Percentiles rank a stretch among this genome's conserved stretches.
These are phyloP conservation scores for Glomus cerebriforme DNA, from an alignment of 192 early-diverging fungal genomes.

Conservation along the genomic window DNA sequence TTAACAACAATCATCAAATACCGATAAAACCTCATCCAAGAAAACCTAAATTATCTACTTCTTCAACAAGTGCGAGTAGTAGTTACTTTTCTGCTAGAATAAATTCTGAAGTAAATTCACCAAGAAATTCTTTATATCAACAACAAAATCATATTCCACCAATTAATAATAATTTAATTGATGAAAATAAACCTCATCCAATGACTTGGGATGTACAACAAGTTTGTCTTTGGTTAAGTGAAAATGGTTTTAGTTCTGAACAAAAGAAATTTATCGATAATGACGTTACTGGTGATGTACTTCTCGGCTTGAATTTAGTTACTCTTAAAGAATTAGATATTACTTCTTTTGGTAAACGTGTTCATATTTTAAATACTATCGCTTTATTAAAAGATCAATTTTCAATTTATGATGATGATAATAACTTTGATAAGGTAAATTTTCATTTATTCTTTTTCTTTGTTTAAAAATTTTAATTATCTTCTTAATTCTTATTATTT, in stretches of 20 bases:
- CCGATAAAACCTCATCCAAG: background rate
- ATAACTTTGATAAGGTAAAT: background rate
- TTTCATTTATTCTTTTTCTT: no score
- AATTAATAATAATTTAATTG: background rate
- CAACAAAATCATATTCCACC: background rate
- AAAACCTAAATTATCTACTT: background rate
- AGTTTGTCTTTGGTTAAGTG: constrained; percentile 61
- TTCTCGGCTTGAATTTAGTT: constrained; percentile 62
- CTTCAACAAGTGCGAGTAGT: background rate
- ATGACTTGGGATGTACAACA: constrained; percentile 56
- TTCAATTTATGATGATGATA: background rate
- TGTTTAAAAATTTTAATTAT: background rate
- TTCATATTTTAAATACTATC: constrained; percentile 69
- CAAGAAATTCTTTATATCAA: background rate
- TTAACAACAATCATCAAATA: background rate
- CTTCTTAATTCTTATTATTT: background rate
- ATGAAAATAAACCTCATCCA: constrained; percentile 41
- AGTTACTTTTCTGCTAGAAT: background rate
- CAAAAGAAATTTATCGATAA: constrained; percentile 57
- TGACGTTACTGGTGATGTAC: constrained; percentile 66
- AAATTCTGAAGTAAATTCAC: background rate
- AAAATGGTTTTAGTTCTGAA: constrained; percentile 52
- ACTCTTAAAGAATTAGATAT: constrained; percentile 70
- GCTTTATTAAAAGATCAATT: constrained; percentile 42
- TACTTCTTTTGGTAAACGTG: constrained; percentile 61